Base-by-base conservation (phyloP, 345 rosid genomes). In the Euphorbia lathyris region DNA sequence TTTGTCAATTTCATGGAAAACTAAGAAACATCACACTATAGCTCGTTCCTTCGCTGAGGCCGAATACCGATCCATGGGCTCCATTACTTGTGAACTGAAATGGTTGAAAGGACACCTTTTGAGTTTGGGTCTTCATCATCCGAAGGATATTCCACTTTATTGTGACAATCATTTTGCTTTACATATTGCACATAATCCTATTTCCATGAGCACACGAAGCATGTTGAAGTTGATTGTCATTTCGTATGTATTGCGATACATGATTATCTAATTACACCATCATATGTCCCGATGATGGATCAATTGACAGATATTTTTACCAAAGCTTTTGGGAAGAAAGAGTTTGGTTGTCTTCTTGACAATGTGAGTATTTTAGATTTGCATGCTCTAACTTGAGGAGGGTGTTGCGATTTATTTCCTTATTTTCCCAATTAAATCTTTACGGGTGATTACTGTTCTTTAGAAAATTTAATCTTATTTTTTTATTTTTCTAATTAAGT, bases 351-450 rank as follows among this genome's bases (percentile, higher is more conserved):
- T 51, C 56, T 51, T 3, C 56, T 51, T 17, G 22, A 5, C 56
- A 51, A 51, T n/a, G 56, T 51, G 17, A 23, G 56, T 23, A 51
- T 51, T 51, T 51, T 0, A 0, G 10, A 51, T 51, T 9, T 19
- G 7, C 56, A 51, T 20, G 56, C 56, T 51, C 56, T 23, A 51
- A 51, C 56, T 51, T 51, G 56, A 51, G 56, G n/a, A n/a, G 56
- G 56, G 12, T 43, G 2, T 43, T 43, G 42, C n/a, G n/a, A n/a
- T n/a, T n/a, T n/a, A n/a, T n/a, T n/a, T n/a, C n/a, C n/a, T n/a
- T n/a, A n/a, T n/a, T n/a, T n/a, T n/a, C n/a, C n/a, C n/a, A n/a
- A n/a, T n/a, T n/a, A n/a, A n/a, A n/a, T n/a, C n/a, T n/a, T n/a
- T n/a, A n/a, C n/a, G n/a, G n/a, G n/a, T n/a, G n/a, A n/a, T n/a